Evolutionary conservation across 345 rosid species (phyloP).

Genomic region (Camelina hispida): DNA sequence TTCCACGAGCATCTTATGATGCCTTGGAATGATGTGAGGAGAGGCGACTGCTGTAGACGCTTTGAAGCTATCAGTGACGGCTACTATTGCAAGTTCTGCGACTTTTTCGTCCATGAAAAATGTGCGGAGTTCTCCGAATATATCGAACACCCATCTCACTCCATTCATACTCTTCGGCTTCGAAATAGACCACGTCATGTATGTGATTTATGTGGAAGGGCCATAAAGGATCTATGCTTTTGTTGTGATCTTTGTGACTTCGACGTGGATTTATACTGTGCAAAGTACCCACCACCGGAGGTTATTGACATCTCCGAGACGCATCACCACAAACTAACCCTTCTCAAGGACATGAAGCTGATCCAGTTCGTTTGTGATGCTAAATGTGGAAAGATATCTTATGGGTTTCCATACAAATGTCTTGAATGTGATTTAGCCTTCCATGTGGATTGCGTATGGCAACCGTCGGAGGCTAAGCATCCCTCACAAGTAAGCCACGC

Average conservation of each 20-base stretch:
- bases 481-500: too few relatives aligned
- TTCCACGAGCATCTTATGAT: conserved; percentile 1
- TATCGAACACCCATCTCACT: neutral
- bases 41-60: neutral
- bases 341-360: too few relatives aligned
- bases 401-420: too few relatives aligned
- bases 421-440: too few relatives aligned
- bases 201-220: neutral
- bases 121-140: neutral
- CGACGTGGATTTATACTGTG: neutral
- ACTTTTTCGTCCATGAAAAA: neutral
- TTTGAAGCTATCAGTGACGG: neutral
- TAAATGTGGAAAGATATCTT: too few relatives aligned
- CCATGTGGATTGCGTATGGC: too few relatives aligned
- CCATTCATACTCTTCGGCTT: neutral
- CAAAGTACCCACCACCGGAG: conserved; percentile 9
- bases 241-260: neutral
- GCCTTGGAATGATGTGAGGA: conserved; percentile 10
- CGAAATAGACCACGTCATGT: too few relatives aligned
- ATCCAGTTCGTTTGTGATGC: too few relatives aligned
- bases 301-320: neutral
- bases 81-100: neutral
- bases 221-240: too few relatives aligned
- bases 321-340: neutral
- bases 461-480: too few relatives aligned